Base-by-base conservation (phyloP, 805 yeast genomes). In the Candida silvicultrix region DNA sequence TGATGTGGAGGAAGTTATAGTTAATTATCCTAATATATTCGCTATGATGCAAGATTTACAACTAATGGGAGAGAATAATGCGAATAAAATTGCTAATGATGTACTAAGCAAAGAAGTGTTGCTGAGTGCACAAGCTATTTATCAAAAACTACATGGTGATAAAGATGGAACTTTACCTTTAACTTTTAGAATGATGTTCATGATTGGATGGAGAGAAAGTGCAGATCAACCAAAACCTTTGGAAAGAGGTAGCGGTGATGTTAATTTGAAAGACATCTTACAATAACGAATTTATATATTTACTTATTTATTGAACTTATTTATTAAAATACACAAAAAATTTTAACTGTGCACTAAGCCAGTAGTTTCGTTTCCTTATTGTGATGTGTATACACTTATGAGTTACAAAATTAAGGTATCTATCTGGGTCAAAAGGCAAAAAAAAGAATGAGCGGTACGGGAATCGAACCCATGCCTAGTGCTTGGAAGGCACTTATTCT, bases 401-500 rank as follows among this genome's bases (percentile, higher is more conserved):
- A n/a, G n/a, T n/a, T n/a, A n/a, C n/a, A n/a, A n/a, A n/a, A n/a
- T n/a, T n/a, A n/a, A n/a, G n/a, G n/a, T n/a, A n/a, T n/a, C n/a
- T n/a, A n/a, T n/a, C n/a, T n/a, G n/a, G n/a, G n/a, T n/a, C n/a
- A 32, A 32, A 14, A 11, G 7, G 14, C 9, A 28, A 49, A 47
- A 49, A 35, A 28, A 49, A 47, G 48, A 35, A 38, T 80, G 88
- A 82, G 81, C 80, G 83, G 82, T 81, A 80, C 84, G 89, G 85
- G 89, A 83, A 81, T 83, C 88, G 89, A 83, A 83, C 89, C 88
- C 89, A 73, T 80, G 87, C 79, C 88, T 74, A 81, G 81, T 80
- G 87, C 89, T 83, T 83, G 89, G 89, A 83, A 83, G 88, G 89
- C 87, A 78, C 80, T 78, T 75, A 83, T 83, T 85, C 81, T 83